These are phyloP conservation scores for Boehmeria nivea DNA, from an alignment of 306 rosid species.

Conservation along the genomic window DNA sequence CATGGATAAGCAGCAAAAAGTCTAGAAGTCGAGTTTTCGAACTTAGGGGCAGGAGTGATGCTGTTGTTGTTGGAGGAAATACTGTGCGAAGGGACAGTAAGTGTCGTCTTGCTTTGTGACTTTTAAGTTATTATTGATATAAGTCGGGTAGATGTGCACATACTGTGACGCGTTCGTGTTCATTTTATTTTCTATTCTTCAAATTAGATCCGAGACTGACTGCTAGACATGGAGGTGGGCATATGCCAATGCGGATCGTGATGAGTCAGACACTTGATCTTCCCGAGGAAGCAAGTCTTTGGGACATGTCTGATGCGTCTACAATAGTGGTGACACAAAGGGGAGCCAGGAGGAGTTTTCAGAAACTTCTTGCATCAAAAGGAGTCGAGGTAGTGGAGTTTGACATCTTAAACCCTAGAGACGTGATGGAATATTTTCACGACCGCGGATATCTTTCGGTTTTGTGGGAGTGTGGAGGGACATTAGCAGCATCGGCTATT, in stretches of 20 bases:
- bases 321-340: constrained; percentile 89
- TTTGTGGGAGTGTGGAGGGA: constrained; percentile 96
- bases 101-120: constrained; percentile 26
- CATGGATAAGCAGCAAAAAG: constrained; percentile 76
- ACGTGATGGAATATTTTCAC: constrained; percentile 87
- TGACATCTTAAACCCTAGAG: constrained; percentile 70
- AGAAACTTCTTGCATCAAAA: constrained; percentile 88
- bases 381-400: constrained; percentile 97
- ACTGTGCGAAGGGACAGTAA: constrained; percentile 79
- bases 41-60: constrained; percentile 89
- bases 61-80: constrained; percentile 85
- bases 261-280: constrained; percentile 75
- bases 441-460: constrained; percentile 88
- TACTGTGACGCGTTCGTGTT: constrained; percentile 9
- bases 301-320: constrained; percentile 72
- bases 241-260: constrained; percentile 76
- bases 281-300: constrained; percentile 74
- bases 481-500: constrained; percentile 90
- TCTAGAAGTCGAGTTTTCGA: constrained; percentile 73
- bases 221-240: constrained; percentile 89
- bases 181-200: background rate
- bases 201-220: constrained; percentile 78
- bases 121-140: constrained; percentile 10
- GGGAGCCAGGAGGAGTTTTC: constrained; percentile 84
- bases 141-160: constrained; percentile 5